phyloP scores from a whole-genome alignment of 805 yeast species.

The Komagataella kurtzmanii region DNA sequence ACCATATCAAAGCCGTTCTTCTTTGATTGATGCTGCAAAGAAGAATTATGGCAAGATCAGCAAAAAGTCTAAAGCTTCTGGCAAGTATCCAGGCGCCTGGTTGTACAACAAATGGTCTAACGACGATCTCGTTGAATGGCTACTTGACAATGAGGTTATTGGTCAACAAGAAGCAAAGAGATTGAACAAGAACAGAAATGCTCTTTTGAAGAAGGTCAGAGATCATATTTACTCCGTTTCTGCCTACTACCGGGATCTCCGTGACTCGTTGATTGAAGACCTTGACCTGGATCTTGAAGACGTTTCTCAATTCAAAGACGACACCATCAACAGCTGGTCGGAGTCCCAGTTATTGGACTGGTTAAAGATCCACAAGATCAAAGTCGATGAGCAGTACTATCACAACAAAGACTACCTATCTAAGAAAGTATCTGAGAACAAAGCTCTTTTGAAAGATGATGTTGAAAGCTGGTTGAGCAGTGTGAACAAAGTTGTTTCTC shows the following conservation, averaged over 20 bases:
- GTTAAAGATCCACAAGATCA: constrained; percentile 31
- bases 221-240: constrained; percentile 31
- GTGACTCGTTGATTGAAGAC: constrained; percentile 25
- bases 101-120: constrained; percentile 40
- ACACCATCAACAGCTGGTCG: constrained; percentile 37
- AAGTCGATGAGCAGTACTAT: constrained; percentile 19
- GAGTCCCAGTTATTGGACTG: constrained; percentile 41
- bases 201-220: constrained; percentile 30
- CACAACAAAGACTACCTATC: constrained; percentile 21
- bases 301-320: constrained; percentile 24
- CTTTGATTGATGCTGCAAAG: constrained; percentile 27
- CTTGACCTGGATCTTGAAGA: constrained; percentile 25
- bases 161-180: constrained; percentile 13
- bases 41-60: constrained; percentile 26
- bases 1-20: constrained; percentile 19
- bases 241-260: constrained; percentile 12
- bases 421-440: constrained; percentile 19
- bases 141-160: constrained; percentile 26
- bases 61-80: constrained; percentile 21
- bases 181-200: constrained; percentile 23
- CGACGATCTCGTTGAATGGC: constrained; percentile 34
- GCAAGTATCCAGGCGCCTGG: constrained; percentile 36
- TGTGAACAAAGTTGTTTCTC: constrained; percentile 11
- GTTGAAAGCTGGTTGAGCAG: constrained; percentile 21
- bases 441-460: constrained; percentile 22